Base-by-base conservation (phyloP, 2,329 filamentous ascomycete genomes). In the Cladosporium sp. region DNA sequence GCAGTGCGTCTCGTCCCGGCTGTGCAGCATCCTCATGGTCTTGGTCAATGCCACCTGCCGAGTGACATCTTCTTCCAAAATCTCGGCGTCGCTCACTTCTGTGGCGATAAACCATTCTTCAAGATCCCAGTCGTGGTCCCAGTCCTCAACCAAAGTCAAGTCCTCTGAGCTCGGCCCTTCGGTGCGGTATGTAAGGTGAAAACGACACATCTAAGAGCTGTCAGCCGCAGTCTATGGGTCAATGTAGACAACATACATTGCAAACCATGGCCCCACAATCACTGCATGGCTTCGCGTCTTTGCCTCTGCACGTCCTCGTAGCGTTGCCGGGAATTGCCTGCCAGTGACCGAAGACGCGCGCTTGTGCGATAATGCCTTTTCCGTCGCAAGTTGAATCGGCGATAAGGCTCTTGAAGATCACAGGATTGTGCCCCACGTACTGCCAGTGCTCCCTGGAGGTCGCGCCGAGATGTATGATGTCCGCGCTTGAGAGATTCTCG, bases 211-310 rank as follows among this genome's bases (percentile, higher is more conserved):
- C 61, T 58, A 16, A 25, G 6, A 13, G 5, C 16, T 2, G 7
- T 21, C 14, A 32, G 25, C 2, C 2, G 14, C 3, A 26, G 13
- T 14, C 26, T 21, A n/a, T n/a, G n/a, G n/a, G n/a, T n/a, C n/a
- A n/a, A n/a, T n/a, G n/a, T 16, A 4, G 2, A 14, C 1, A 57
- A n/a, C 36, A 0, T 39, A 67, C 65, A 7, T 68, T 65, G 63
- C 67, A 68, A 30, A 67, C 62, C 61, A 58, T 65, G 2, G 67
- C 67, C 2, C 51, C n/a, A 16, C 67, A 68, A 16, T 46, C 56
- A 5, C 43, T 26, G 30, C 65, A 68, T 3, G 67, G 62, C 18
- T 18, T n/a, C 7, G 58, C 63, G 4, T 57, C 30, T 1, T 56
- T 51, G 32, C 62, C 67, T 23, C 18, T n/a, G 39, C 67, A 68